Base-by-base conservation (phyloP, 805 yeast genomes). In the Metschnikowia similis region DNA sequence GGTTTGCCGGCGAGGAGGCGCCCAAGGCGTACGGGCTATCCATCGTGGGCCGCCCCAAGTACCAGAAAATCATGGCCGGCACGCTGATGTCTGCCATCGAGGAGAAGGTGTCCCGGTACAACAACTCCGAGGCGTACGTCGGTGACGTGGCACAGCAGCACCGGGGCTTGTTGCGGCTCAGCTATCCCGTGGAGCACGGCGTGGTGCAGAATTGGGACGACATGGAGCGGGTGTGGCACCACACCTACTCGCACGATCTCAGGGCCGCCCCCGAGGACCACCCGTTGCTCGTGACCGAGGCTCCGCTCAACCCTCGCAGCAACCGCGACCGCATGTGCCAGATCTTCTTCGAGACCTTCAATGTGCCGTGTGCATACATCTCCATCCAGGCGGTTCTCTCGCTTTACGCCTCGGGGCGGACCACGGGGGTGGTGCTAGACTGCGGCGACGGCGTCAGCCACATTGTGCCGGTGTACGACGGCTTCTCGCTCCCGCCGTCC, bases 361-460 rank as follows among this genome's bases (percentile, higher is more conserved):
- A 81, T 55, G 79, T 83, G 9, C 92, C 94, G 1, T 86, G 92
- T n/a, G 60, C 84, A n/a, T 84, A 85, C 61, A 68, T 86, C 11
- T 75, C 84, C 3, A 72, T 86, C 44, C 92, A 86, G 56, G 92
- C 96, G 0, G 90, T 90, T 9, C 70, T 91, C 36, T 78, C 96
- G 3, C 70, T 91, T 36, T 91, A 92, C 67, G 90, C 97, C 0
- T 79, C 88, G 5, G 98, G 97, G 0, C 72, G 89, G 56, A 91
- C 97, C 7, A 90, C 96, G 0, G 98, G 97, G 1, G 79, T 89
- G 35, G 96, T 89, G 2, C 62, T 92, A 10, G 97, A 91, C 62
- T 80, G 85, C n/a, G 97, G 97, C 5, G 97, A 91, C 65, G 97
- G 97, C 4, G 96, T 89, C 27, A 80, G 87, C 36, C 91, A 87